phyloP scores from a whole-genome alignment of 352 stramenopile genomes.

The Pythium insidiosum region DNA sequence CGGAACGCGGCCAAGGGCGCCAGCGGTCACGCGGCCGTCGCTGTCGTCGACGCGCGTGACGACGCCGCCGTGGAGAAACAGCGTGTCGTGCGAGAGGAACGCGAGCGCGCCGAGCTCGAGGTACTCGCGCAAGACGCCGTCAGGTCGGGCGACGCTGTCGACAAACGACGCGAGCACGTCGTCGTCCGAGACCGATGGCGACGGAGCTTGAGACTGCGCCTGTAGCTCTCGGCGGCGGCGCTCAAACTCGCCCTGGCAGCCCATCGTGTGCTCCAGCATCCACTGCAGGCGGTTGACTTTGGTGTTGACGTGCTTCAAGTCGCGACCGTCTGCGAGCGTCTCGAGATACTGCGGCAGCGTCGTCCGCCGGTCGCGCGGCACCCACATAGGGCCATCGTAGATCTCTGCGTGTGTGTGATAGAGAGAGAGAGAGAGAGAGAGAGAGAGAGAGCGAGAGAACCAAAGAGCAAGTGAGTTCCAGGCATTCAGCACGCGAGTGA shows the following conservation, averaged over 20 bases:
- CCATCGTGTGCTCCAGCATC: slow-evolving; percentile 90
- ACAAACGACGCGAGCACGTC: slow-evolving; percentile 75
- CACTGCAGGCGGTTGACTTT: slow-evolving; percentile 82
- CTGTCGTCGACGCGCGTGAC: slow-evolving; percentile 27
- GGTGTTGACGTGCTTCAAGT: too few relatives aligned
- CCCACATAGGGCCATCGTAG: slow-evolving; percentile 55
- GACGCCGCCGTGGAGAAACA: slow-evolving; percentile 92
- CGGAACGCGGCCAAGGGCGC: slow-evolving; percentile 77
- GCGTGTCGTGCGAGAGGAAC: slow-evolving; percentile 71
- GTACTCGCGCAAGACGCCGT: slow-evolving; percentile 83
- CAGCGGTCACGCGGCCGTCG: slow-evolving; percentile 20
- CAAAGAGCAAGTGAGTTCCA: too few relatives aligned
- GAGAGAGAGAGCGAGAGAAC: too few relatives aligned
- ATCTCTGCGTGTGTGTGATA: too few relatives aligned
- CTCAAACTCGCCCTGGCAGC: slow-evolving; percentile 86
- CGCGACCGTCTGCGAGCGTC: slow-evolving; percentile 17
- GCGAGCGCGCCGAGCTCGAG: slow-evolving; percentile 72
- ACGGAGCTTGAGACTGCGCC: slow-evolving; percentile 4
- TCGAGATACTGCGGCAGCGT: slow-evolving; percentile 43
- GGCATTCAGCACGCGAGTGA: too few relatives aligned
- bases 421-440: too few relatives aligned
- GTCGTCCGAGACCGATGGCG: slow-evolving; percentile 46
- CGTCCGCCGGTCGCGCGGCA: slow-evolving; percentile 41
- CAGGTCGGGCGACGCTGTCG: slow-evolving; percentile 50
- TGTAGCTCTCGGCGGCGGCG: slow-evolving; percentile 72